Evolutionary conservation across 495 filamentous ascomycete species (phyloP).

Genomic region (Gamarada debralockiae): DNA sequence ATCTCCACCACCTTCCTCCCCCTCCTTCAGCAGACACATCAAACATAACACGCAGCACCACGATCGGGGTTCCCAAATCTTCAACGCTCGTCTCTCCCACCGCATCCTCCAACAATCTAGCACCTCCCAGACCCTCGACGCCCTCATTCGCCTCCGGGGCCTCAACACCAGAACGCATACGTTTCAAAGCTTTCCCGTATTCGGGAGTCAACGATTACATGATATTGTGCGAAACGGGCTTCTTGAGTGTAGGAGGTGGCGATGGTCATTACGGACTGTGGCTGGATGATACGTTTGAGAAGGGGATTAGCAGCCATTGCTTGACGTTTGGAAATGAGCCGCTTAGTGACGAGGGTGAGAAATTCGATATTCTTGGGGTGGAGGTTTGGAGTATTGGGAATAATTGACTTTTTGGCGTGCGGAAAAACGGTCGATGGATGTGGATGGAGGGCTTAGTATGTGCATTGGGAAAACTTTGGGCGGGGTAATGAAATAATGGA

Average conservation of each 20-base stretch:
- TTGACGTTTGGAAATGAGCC: slow-evolving; percentile 94
- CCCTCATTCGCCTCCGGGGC: slow-evolving; percentile 30
- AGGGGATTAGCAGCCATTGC: slow-evolving; percentile 74
- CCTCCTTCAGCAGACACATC: slow-evolving; percentile 74
- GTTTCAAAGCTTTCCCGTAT: slow-evolving; percentile 97
- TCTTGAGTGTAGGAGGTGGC: slow-evolving; percentile 74
- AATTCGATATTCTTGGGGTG: slow-evolving; percentile 88
- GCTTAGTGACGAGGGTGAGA: slow-evolving; percentile 89
- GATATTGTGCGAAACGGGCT: slow-evolving; percentile 87
- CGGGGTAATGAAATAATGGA: not conserved
- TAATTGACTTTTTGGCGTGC: not conserved
- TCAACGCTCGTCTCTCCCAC: slow-evolving; percentile 66
- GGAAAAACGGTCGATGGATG: not conserved
- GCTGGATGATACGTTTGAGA: slow-evolving; percentile 85
- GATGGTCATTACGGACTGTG: slow-evolving; percentile 92
- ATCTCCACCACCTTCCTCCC: slow-evolving; percentile 59
- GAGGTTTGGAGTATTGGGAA: slow-evolving; percentile 84
- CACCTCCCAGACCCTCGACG: slow-evolving; percentile 24
- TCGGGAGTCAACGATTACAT: slow-evolving; percentile 95
- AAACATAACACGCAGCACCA: slow-evolving; percentile 67
- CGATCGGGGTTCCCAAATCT: slow-evolving; percentile 46
- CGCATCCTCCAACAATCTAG: slow-evolving; percentile 14
- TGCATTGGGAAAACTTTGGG: not conserved
- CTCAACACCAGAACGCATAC: slow-evolving; percentile 50
- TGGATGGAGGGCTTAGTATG: not conserved